phyloP scores from a whole-genome alignment of 768 basidiomycete species.

The Suillus occidentalis region DNA sequence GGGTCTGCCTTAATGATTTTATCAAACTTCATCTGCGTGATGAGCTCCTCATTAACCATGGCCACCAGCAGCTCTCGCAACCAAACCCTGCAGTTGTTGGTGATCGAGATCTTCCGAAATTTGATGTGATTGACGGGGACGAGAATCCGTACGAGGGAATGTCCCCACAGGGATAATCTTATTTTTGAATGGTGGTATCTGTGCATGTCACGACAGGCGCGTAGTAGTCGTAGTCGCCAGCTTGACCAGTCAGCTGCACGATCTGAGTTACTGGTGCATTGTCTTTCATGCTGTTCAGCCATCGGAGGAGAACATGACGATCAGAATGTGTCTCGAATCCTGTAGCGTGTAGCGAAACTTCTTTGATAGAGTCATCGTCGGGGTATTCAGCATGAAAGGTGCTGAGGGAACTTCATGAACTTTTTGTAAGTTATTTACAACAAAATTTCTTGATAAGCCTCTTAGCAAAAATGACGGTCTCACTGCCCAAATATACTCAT shows the following conservation, averaged over 20 bases:
- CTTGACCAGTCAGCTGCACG: conserved; percentile 6
- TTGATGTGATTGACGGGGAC: conserved; percentile 12
- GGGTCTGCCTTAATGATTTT: conserved; percentile 11
- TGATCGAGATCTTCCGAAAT: conserved; percentile 13
- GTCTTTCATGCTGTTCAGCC: conserved; percentile 1
- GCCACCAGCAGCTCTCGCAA: conserved; percentile 16
- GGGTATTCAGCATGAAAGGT: conserved; percentile 2
- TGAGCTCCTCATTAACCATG: conserved; percentile 16
- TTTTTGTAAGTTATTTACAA: too few relatives aligned
- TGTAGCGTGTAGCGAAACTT: conserved; percentile 21
- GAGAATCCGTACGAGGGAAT: conserved; percentile 11
- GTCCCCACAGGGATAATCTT: neutral
- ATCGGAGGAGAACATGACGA: conserved; percentile 6
- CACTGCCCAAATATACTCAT: too few relatives aligned
- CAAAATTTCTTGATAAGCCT: too few relatives aligned
- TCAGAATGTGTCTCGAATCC: neutral
- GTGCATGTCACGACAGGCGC: conserved; percentile 4
- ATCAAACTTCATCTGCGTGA: conserved; percentile 16
- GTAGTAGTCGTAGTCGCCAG: conserved; percentile 11
- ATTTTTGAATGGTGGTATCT: neutral
- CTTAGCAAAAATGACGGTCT: too few relatives aligned
- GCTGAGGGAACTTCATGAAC: neutral
- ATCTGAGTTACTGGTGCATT: conserved; percentile 1
- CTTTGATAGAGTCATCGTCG: conserved; percentile 9
- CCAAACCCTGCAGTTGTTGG: conserved; percentile 19